Evolutionary conservation across 2,329 filamentous ascomycete species (phyloP).

Genomic region (Dendrostoma leiphaemia): DNA sequence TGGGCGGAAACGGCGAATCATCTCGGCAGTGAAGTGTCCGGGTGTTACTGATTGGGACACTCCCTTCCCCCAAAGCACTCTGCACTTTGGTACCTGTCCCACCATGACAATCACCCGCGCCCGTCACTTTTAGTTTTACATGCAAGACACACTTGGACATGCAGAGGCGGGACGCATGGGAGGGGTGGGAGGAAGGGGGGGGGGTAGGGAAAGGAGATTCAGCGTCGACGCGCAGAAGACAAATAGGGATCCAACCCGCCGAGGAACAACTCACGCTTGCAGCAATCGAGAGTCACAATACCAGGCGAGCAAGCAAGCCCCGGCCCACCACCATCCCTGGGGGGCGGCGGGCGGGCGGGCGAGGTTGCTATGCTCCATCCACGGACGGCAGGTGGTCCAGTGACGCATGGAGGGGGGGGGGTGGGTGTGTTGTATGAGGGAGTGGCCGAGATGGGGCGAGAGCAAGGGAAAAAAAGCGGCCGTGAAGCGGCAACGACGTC

Average conservation of each 20-base stretch:
- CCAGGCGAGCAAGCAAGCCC: conserved; percentile 17
- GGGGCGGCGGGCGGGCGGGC: not conserved
- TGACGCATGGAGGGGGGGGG: too few species aligned
- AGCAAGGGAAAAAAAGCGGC: too few species aligned
- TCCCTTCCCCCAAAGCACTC: not conserved
- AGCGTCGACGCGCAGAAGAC: not conserved
- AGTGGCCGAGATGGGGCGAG: not conserved
- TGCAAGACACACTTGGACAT: not conserved
- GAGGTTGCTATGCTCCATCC: too few species aligned
- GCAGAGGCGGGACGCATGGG: not conserved
- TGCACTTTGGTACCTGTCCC: not conserved
- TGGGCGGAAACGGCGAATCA: conserved; percentile 6
- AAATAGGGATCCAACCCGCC: conserved; percentile 15
- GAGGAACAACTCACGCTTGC: conserved; percentile 21
- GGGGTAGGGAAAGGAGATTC: too few species aligned
- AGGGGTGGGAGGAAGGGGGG: not conserved
- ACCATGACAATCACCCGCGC: not conserved
- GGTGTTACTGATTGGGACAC: not conserved
- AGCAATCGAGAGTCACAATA: conserved; percentile 21
- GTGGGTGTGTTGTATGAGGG: not conserved
- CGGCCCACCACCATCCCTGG: conserved; percentile 8
- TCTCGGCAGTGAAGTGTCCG: conserved; percentile 7
- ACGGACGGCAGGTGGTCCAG: not conserved
- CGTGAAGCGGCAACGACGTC: not conserved
- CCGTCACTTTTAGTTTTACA: not conserved